Conservation (phyloP, 2,329 filamentous ascomycete genomes). For the Paraconiothyrium sp. region DNA sequence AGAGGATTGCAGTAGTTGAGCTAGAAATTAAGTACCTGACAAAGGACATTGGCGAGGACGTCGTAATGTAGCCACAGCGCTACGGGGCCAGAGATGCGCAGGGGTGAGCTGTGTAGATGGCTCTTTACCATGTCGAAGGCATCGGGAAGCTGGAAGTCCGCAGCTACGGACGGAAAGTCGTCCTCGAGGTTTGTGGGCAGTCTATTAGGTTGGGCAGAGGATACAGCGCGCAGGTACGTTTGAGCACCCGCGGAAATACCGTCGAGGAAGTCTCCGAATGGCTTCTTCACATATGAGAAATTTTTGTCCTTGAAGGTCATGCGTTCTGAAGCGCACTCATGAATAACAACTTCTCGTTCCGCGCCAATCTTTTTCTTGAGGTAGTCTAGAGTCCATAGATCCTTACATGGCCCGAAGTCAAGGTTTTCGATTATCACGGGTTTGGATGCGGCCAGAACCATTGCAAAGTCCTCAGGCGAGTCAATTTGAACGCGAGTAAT, state of each 20-base stretch:
- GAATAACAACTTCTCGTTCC: constrained; percentile 71
- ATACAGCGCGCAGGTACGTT: constrained; percentile 82
- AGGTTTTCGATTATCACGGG: constrained; percentile 73
- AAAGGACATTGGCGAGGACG: constrained; percentile 88
- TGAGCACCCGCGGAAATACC: constrained; percentile 66
- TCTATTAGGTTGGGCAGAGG: constrained; percentile 72
- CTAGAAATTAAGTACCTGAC: constrained; percentile 59
- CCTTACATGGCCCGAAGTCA: constrained; percentile 72
- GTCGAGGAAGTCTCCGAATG: constrained; percentile 73
- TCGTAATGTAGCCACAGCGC: constrained; percentile 94
- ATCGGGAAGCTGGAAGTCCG: constrained; percentile 75
- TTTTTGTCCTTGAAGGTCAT: constrained; percentile 89
- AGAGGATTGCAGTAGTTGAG: neutral
- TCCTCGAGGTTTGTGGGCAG: constrained; percentile 72
- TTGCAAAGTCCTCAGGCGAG: constrained; percentile 66
- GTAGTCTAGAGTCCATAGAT: constrained; percentile 74
- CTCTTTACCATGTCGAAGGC: constrained; percentile 66
- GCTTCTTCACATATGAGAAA: constrained; percentile 76
- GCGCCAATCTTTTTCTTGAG: constrained; percentile 62
- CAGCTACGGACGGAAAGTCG: constrained; percentile 76
- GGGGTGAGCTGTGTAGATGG: constrained; percentile 78
- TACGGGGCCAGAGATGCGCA: constrained; percentile 81
- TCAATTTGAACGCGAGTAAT: constrained; percentile 65
- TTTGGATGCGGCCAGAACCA: constrained; percentile 65
- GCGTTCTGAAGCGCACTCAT: constrained; percentile 70